Conservation (phyloP, 345 rosid genomes). For the Luvunga scandens region DNA sequence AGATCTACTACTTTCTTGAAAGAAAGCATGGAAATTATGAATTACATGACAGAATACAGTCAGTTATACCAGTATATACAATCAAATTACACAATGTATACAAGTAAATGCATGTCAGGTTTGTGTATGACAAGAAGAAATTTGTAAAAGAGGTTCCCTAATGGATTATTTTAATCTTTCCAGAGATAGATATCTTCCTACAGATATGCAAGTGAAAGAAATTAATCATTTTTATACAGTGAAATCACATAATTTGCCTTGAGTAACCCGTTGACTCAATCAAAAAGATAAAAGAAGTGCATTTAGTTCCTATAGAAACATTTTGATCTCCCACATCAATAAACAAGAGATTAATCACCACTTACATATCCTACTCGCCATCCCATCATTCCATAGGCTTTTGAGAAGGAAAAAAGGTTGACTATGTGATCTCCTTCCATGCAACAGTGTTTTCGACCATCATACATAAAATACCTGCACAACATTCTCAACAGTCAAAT, state of each 20-base stretch:
- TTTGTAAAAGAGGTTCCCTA: neutral
- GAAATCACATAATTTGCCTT: neutral
- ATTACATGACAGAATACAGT: neutral
- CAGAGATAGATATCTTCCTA: neutral
- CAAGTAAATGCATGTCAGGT: neutral
- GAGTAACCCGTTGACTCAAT: neutral
- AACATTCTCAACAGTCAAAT: constrained; percentile 2
- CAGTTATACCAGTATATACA: neutral
- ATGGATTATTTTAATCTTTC: neutral
- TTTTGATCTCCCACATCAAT: neutral
- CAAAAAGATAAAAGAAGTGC: neutral
- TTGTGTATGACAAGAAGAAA: neutral
- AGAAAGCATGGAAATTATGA: neutral
- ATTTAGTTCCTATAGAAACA: neutral
- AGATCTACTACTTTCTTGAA: neutral
- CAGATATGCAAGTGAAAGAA: neutral
- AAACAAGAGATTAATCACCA: constrained; percentile 7
- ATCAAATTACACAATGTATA: neutral
- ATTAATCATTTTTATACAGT: neutral
- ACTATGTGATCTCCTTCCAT: constrained; percentile 88
- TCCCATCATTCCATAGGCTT: constrained; percentile 99
- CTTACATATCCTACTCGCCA: constrained; percentile 99
- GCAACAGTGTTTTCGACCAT: constrained; percentile 81
- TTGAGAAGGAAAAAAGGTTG: constrained; percentile 94
- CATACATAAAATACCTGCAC: constrained; percentile 94